These are phyloP conservation scores for Arachis hypogaea DNA, from an alignment of 306 rosid genomes.

Conservation along the genomic window DNA sequence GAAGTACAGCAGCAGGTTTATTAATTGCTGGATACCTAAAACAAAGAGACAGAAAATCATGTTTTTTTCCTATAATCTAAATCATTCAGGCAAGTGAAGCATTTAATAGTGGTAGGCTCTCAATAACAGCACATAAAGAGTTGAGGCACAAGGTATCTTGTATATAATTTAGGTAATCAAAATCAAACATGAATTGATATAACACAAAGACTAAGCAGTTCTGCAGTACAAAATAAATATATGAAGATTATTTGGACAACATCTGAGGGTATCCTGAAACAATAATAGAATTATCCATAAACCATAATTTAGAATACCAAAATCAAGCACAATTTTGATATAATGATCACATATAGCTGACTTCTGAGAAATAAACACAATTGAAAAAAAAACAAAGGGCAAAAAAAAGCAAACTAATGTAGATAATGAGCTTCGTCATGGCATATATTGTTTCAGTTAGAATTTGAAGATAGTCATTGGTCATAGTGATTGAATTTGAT, in stretches of 20 bases:
- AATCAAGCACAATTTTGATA: conserved; percentile 12
- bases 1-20: conserved; percentile 98
- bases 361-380: conserved; percentile 1
- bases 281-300: conserved; percentile 12
- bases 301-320: conserved; percentile 28
- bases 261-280: conserved; percentile 21
- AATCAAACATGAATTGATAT: background rate
- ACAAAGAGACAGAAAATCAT: conserved; percentile 34
- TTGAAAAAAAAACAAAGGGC: background rate
- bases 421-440: background rate
- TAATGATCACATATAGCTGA: conserved; percentile 1
- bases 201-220: background rate
- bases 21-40: conserved; percentile 98
- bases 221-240: background rate
- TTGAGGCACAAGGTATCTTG: background rate
- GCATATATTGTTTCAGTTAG: background rate
- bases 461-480: conserved; percentile 11
- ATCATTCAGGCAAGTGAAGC: conserved; percentile 17
- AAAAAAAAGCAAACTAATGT: background rate
- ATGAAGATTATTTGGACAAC: conserved; percentile 3
- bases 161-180: conserved; percentile 31
- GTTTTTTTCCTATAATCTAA: conserved; percentile 9
- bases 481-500: background rate
- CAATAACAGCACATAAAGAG: conserved; percentile 7
- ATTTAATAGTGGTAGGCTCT: conserved; percentile 21